Evolutionary conservation across 768 basidiomycete species (phyloP), one percentile per base, ranked within the genome.

Genomic region (Collybia sordida): DNA sequence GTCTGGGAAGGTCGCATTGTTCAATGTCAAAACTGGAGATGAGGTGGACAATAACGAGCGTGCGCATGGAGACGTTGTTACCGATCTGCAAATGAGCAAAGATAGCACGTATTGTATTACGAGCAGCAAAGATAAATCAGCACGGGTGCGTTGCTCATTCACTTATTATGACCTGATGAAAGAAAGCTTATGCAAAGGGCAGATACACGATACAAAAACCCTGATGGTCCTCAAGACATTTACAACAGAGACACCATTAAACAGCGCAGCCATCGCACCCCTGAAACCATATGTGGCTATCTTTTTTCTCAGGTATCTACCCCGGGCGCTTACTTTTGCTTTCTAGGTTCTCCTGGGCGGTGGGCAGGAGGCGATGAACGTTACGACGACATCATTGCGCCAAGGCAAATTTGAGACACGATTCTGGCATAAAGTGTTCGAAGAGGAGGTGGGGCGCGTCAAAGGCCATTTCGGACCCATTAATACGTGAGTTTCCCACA

Each of bases 401-500:
- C 92, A 97, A 66, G 97, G 96, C 18, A 97, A 98, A 70, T 99
- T 99, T 67, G 97, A 98, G 72, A 92, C 93, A 9, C 80, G 94
- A 34, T 98, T 99, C 74, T 98, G 94, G 93, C 96, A 99, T 77
- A 93, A 88, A 59, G 78, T 96, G 31, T 90, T 96, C 59, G 94
- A 96, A 69, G 94, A 97, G 74, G 96, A 98, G 66, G 88, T 98
- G 47, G 94, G 96, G 15, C 84, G 95, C 9, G 95, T 99, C 37
- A 95, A 94, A 67, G 97, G 97, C 11, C 96, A 98, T 68, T 99
- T 98, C 63, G 93, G 93, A 7, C 93, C 93, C 37, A 86, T 95
- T 70, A 95, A 96, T 70, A 94, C 93, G 94, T 97, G 61, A 58
- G 93, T 83, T 18, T 22, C 34, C 19, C 36, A 11, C 28, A 25